These are phyloP conservation scores for Coemansia sp. DNA, from an alignment of 192 early-diverging fungal species.

Conservation along the genomic window DNA sequence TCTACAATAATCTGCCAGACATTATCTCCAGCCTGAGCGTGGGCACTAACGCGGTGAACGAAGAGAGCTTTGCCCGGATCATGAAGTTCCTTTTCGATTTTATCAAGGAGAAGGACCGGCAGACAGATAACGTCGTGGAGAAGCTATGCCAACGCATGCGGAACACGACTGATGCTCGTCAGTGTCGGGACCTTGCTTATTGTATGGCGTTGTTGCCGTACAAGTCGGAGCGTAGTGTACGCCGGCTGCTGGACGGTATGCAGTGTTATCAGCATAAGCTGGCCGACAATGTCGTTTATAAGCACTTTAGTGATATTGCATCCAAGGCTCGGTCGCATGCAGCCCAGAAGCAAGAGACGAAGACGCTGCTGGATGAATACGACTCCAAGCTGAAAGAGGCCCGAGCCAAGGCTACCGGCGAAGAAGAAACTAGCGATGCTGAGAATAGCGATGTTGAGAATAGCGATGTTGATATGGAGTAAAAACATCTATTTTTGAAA, in stretches of 20 bases:
- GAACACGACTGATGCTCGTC: slow-evolving; percentile 63
- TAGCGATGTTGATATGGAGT: slow-evolving; percentile 2
- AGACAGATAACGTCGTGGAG: slow-evolving; percentile 92
- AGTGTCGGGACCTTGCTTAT: slow-evolving; percentile 92
- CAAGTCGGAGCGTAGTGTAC: slow-evolving; percentile 82
- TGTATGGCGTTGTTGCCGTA: slow-evolving; percentile 88
- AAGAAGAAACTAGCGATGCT: slow-evolving; percentile 45
- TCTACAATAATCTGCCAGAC: slow-evolving; percentile 99
- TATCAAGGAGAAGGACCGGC: slow-evolving; percentile 87
- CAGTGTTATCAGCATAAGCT: slow-evolving; percentile 91
- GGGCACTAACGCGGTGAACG: slow-evolving; percentile 65
- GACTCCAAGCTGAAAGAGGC: slow-evolving; percentile 74
- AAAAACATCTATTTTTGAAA: no score
- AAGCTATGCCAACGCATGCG: slow-evolving; percentile 95
- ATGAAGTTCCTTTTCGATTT: slow-evolving; percentile 97
- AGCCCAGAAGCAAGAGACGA: slow-evolving; percentile 72
- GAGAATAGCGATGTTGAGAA: slow-evolving; percentile 4
- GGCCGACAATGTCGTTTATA: slow-evolving; percentile 77
- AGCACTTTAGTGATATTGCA: slow-evolving; percentile 83
- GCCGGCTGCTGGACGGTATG: slow-evolving; percentile 79
- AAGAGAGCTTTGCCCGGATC: slow-evolving; percentile 81
- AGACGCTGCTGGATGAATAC: slow-evolving; percentile 80
- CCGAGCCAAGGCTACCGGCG: slow-evolving; percentile 65
- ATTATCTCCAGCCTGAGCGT: slow-evolving; percentile 90
- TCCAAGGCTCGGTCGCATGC: slow-evolving; percentile 61